A percentile compares a stretch with the other conserved stretches of the same genome.
Evolutionary conservation across 805 yeast genomes (phyloP).

Genomic region (Clavispora fructus): DNA sequence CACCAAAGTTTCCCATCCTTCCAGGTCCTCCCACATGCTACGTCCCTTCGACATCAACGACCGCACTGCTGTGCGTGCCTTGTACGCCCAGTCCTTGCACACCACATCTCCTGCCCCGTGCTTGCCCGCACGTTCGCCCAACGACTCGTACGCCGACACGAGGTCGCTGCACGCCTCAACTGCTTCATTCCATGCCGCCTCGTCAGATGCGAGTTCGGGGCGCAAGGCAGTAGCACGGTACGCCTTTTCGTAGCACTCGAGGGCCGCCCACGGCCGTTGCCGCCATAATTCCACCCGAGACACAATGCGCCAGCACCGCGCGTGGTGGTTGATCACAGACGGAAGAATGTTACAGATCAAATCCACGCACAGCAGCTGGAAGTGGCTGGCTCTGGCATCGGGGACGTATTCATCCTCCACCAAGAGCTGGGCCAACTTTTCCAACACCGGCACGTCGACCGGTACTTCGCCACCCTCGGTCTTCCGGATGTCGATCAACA

Average conservation of each 20-base stretch:
- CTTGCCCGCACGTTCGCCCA: conserved; percentile 81
- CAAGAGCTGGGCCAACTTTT: conserved; percentile 63
- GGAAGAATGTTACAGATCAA: conserved; percentile 70
- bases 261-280: conserved; percentile 77
- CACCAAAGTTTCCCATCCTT: conserved; percentile 65
- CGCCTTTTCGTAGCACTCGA: conserved; percentile 83
- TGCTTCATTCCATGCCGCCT: conserved; percentile 67
- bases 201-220: conserved; percentile 60
- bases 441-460: conserved; percentile 71
- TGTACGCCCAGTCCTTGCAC: conserved; percentile 88
- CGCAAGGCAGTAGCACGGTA: conserved; percentile 64
- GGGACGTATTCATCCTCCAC: conserved; percentile 46
- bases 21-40: conserved; percentile 71
- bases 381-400: conserved; percentile 45
- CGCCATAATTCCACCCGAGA: conserved; percentile 87
- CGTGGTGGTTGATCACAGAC: conserved; percentile 56
- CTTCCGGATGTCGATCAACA: conserved; percentile 52
- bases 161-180: conserved; percentile 75
- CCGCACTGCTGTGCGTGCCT: conserved; percentile 67
- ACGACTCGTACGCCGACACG: conserved; percentile 77
- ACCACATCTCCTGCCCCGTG: conserved; percentile 79
- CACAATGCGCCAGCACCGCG: conserved; percentile 77
- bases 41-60: conserved; percentile 76
- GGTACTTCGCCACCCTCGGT: conserved; percentile 56
- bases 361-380: conserved; percentile 64